Base-by-base conservation (phyloP, 768 basidiomycete species). In the Gyrodon lividus region DNA sequence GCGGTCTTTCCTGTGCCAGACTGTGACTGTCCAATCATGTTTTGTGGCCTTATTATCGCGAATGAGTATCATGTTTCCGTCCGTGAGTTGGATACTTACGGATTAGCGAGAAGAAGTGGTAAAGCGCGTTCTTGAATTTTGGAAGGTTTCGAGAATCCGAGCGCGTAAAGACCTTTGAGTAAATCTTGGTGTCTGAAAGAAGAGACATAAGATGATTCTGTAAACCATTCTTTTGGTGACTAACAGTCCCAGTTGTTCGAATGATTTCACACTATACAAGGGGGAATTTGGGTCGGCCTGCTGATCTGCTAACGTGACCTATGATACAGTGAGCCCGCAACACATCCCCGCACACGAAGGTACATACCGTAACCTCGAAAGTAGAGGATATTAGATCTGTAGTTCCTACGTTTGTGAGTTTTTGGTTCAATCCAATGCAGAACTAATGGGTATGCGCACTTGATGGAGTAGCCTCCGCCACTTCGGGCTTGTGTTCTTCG, bases 1-100 rank as follows among this genome's bases (percentile, higher is more conserved):
- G 97, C 97, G 2, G 97, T 98, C 75, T 99, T 99, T 43, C 97
- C 97, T 8, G 97, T 99, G 34, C 97, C 97, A 30, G 97, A 98
- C 64, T 99, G 97, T 46, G 95, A 98, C 73, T 99, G 97, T 16
- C 94, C 97, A 65, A 98, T 98, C 88, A 98, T 95, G 72, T 98
- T 98, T 46, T 86, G 87, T 10, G 96, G 89, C n/a, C 96, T 99
- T 55, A 19, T 20, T 50, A 14, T 38, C 52, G 38, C 17, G 47
- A 60, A 17, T 44, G 24, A 35, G 34, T 17, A 49, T 44, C 26
- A 46, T 23, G 13, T 33, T 35, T 39, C 4, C 2, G 13, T 31
- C 10, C 31, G 13, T 5, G 31, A 31, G 31, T 31, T 13, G 22
- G 7, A 12, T 12, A 74, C 87, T 60, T 61, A 97, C 94, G 96